Base-by-base conservation (phyloP, 495 filamentous ascomycete genomes). In the Xylaria venustula region DNA sequence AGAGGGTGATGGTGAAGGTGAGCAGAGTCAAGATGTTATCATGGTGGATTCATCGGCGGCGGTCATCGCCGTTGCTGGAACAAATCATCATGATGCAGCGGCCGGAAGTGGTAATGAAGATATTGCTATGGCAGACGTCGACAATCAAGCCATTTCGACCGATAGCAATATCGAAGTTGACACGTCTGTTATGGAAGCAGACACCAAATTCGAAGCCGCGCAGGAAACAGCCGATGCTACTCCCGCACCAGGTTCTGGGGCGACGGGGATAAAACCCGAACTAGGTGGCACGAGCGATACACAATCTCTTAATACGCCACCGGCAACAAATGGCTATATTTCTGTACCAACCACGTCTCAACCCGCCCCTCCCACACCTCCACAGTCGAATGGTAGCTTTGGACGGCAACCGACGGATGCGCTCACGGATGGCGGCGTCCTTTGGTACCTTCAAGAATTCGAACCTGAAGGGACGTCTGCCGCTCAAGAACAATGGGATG, bases 391-490 rank as follows among this genome's bases (percentile, higher is more conserved):
- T 61, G 80, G 78, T 45, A 80, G 78, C 58, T 65, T 75, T 22
- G 68, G 62, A 45, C 66, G 60, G n/a, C 64, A 68, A 20, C 67
- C 84, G 42, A 73, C 79, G 9, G 80, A 85, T 17, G 76, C 81
- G 4, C 74, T 94, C 32, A 79, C 83, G 3, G 77, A 87, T 49
- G 92, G 92, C 47, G 92, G 92, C 12, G 80, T 93, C 7, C 87
- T 89, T 11, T 96, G 93, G 92, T 97, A 95, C 75, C 85, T 96
- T 66, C 80, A 91, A 62, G 83, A 85, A 11, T 93, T 94, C 67
- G 85, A 93, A 37, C 90, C 88, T 0, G 69, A 83, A 52, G 92
- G 93, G 17, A 95, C 90, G 0, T 90, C 75, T 0, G 76, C 73
- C 1, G 72, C 67, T 9, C 88, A 92, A 51, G 89, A 93, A 74